A percentile compares a stretch with the other conserved stretches of the same genome.
Evolutionary conservation across 805 yeast species (phyloP).

Genomic region (Candida multigemmis): DNA sequence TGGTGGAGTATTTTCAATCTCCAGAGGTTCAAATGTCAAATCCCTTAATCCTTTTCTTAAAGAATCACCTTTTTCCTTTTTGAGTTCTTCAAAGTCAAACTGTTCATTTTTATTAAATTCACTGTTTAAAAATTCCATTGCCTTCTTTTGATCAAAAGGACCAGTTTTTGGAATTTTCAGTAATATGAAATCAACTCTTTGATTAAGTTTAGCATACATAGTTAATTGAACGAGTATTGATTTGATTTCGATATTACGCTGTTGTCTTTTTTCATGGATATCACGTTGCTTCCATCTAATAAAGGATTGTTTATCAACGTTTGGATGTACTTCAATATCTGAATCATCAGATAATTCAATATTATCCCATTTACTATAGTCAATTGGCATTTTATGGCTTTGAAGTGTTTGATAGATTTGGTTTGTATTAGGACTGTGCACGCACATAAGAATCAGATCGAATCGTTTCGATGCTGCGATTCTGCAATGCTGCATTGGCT

Average conservation of each 20-base stretch:
- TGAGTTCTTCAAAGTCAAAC: constrained; percentile 35
- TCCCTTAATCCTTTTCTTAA: constrained; percentile 36
- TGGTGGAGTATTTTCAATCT: constrained; percentile 41
- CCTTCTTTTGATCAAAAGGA: constrained; percentile 17
- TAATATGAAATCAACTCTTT: constrained; percentile 61
- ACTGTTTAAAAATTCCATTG: constrained; percentile 33
- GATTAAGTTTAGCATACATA: constrained; percentile 71
- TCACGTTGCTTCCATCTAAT: constrained; percentile 96
- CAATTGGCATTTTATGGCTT: constrained; percentile 56
- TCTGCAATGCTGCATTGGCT: no score
- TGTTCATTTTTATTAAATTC: constrained; percentile 53
- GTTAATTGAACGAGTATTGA: constrained; percentile 67
- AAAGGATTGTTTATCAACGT: constrained; percentile 89
- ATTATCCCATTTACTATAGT: constrained; percentile 97
- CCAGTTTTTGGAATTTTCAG: constrained; percentile 29
- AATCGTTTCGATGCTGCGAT: no score
- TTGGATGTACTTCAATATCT: constrained; percentile 95
- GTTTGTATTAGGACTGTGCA: background rate
- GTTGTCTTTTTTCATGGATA: constrained; percentile 85
- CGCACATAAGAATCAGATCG: no score
- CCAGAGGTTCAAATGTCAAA: constrained; percentile 24
- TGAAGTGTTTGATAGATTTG: background rate
- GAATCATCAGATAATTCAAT: constrained; percentile 94
- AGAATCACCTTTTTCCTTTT: constrained; percentile 28
- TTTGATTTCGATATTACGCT: constrained; percentile 69